phyloP scores from a whole-genome alignment of 805 yeast species.

The Candida manassasensis region DNA sequence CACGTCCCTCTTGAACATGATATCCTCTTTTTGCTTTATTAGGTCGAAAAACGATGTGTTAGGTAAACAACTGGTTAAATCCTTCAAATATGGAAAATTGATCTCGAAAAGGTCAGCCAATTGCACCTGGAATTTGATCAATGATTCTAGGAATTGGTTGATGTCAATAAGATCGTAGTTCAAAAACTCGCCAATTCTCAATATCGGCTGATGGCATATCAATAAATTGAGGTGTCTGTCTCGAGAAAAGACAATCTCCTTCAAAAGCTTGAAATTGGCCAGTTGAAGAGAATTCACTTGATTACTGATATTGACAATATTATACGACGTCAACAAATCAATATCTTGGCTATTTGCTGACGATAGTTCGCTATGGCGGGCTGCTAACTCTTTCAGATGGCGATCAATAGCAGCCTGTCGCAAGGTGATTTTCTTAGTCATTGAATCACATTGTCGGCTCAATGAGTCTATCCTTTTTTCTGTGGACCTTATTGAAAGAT shows the following conservation, averaged over 20 bases:
- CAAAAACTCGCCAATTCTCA: slow-evolving; percentile 23
- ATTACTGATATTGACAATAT: slow-evolving; percentile 10
- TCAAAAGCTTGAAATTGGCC: slow-evolving; percentile 20
- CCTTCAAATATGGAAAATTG: slow-evolving; percentile 22
- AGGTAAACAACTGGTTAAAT: slow-evolving; percentile 18
- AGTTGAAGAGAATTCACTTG: slow-evolving; percentile 23
- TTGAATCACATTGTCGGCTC: not conserved
- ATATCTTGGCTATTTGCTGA: not conserved
- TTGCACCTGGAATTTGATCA: slow-evolving; percentile 20
- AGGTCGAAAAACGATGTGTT: slow-evolving; percentile 21
- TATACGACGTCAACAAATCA: not conserved
- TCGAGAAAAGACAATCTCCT: slow-evolving; percentile 19
- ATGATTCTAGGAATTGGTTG: slow-evolving; percentile 25
- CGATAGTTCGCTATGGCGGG: not conserved
- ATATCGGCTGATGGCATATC: slow-evolving; percentile 25
- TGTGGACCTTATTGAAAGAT: slow-evolving; percentile 5
- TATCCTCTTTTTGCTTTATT: slow-evolving; percentile 29
- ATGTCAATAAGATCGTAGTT: slow-evolving; percentile 24
- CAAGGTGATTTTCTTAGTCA: not conserved
- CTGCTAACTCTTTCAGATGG: not conserved
- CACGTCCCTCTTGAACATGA: slow-evolving; percentile 19
- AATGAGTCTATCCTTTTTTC: slow-evolving; percentile 6
- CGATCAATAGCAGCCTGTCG: not conserved
- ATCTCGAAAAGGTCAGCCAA: slow-evolving; percentile 17
- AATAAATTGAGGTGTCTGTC: slow-evolving; percentile 4